Conservation (phyloP, 2,329 filamentous ascomycete genomes). For the Pyricularia grisea region DNA sequence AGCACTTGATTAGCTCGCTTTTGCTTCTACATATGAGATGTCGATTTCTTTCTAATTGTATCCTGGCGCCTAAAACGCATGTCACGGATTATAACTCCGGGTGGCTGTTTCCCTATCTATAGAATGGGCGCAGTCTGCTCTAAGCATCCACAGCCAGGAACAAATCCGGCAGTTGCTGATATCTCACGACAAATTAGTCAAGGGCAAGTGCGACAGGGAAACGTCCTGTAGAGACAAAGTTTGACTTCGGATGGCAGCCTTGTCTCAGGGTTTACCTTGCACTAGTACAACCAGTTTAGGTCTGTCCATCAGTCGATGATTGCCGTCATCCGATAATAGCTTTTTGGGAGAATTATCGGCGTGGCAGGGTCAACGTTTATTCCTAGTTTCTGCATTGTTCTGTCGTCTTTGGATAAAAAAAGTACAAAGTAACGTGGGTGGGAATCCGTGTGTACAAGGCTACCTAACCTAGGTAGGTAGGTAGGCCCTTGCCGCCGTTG, state of each 20-base stretch:
- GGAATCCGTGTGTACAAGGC: neutral
- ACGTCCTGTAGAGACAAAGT: too few relatives aligned
- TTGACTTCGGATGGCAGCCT: too few relatives aligned
- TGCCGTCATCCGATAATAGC: too few relatives aligned
- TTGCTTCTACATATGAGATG: neutral
- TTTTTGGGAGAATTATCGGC: too few relatives aligned
- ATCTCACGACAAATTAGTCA: too few relatives aligned
- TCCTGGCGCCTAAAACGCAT: neutral
- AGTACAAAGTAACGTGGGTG: neutral
- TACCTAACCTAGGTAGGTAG: too few relatives aligned
- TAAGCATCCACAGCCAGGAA: neutral
- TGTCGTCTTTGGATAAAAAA: neutral
- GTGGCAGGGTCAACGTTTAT: neutral
- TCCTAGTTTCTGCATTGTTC: neutral
- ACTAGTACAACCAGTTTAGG: too few relatives aligned
- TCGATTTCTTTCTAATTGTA: too few relatives aligned
- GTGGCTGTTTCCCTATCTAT: neutral
- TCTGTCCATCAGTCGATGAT: too few relatives aligned
- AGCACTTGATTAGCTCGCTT: neutral
- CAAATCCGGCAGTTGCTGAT: neutral
- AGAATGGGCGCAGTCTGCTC: neutral
- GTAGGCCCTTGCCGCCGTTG: too few relatives aligned
- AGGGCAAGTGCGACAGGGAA: too few relatives aligned
- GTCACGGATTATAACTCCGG: neutral
- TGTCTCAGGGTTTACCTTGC: too few relatives aligned